A percentile compares a stretch with the other conserved stretches of the same genome.
phyloP scores from a whole-genome alignment of 2,329 filamentous ascomycete species.

The Nemania abortiva region DNA sequence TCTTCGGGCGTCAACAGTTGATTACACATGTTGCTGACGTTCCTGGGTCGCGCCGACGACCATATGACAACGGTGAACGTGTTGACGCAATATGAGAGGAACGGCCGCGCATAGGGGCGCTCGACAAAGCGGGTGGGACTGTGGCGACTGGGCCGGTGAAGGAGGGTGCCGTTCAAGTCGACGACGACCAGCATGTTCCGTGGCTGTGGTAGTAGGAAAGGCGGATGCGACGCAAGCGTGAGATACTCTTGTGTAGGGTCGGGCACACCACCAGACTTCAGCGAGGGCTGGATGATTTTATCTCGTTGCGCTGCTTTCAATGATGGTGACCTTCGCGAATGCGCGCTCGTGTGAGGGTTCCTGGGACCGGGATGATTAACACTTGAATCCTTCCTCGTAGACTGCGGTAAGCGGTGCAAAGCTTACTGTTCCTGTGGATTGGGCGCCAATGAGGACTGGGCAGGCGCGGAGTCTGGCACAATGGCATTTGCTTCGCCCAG shows the following conservation, averaged over 20 bases:
- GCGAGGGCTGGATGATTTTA: slow-evolving; percentile 40
- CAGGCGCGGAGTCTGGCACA: neutral
- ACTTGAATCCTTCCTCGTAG: neutral
- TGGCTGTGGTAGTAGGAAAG: slow-evolving; percentile 58
- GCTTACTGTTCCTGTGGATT: slow-evolving; percentile 12
- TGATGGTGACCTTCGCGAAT: neutral
- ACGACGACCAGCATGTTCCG: slow-evolving; percentile 83
- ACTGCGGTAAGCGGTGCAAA: neutral
- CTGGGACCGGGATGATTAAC: slow-evolving; percentile 1
- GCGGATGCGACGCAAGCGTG: slow-evolving; percentile 60
- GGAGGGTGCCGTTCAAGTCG: slow-evolving; percentile 92
- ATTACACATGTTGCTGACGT: slow-evolving; percentile 76
- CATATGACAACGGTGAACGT: slow-evolving; percentile 88
- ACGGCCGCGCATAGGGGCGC: slow-evolving; percentile 75
- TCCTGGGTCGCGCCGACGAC: slow-evolving; percentile 84
- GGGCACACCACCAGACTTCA: slow-evolving; percentile 69
- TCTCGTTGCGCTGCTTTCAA: slow-evolving; percentile 14
- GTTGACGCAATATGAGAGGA: slow-evolving; percentile 79
- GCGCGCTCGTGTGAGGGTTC: neutral
- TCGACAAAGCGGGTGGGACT: slow-evolving; percentile 67
- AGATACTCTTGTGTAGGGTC: slow-evolving; percentile 72
- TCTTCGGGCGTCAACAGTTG: slow-evolving; percentile 71
- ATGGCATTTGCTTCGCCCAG: neutral
- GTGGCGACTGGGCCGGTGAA: slow-evolving; percentile 73
- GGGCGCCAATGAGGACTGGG: neutral